Conservation (phyloP, 2,329 filamentous ascomycete genomes). For the Colletotrichum sp. region DNA sequence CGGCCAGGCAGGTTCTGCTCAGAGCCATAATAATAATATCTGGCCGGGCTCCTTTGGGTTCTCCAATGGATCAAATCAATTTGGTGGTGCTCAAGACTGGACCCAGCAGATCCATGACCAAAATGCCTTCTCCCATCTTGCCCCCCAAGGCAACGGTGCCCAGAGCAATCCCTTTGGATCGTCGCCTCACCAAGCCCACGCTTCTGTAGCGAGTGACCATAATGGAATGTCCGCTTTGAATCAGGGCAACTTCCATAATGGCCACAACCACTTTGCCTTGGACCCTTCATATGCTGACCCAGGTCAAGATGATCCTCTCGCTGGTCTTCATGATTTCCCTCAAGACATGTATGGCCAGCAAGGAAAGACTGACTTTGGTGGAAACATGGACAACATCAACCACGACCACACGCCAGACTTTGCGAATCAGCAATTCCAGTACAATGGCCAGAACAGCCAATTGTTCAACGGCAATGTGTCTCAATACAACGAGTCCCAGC, state of each 20-base stretch:
- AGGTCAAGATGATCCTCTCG: slow-evolving; percentile 40
- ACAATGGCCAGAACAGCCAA: slow-evolving; percentile 35
- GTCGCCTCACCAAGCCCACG: slow-evolving; percentile 18
- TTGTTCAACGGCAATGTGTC: slow-evolving; percentile 35
- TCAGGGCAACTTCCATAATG: slow-evolving; percentile 13
- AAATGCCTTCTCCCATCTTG: slow-evolving; percentile 36
- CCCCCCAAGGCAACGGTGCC: slow-evolving; percentile 39
- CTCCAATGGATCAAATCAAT: slow-evolving; percentile 29
- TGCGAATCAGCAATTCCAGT: slow-evolving; percentile 35
- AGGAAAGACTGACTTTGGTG: slow-evolving; percentile 33
- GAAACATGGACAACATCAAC: slow-evolving; percentile 33
- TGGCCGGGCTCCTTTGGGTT: slow-evolving; percentile 14
- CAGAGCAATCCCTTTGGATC: slow-evolving; percentile 10
- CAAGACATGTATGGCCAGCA: slow-evolving; percentile 42
- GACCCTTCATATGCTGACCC: slow-evolving; percentile 32
- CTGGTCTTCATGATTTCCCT: slow-evolving; percentile 40
- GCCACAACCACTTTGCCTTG: slow-evolving; percentile 12
- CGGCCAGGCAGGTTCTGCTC: slow-evolving; percentile 16
- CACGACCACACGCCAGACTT: slow-evolving; percentile 37
- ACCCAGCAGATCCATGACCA: slow-evolving; percentile 39
- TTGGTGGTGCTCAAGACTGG: slow-evolving; percentile 44
- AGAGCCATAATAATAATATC: slow-evolving; percentile 21
- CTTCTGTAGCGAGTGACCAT: slow-evolving; percentile 9
- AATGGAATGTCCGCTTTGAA: slow-evolving; percentile 3
- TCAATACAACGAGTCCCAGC: slow-evolving; percentile 37